Evolutionary conservation across 78 protist species (phyloP), one percentile per base, ranked within the genome.

Genomic region (Dictyostelium firmibasis): DNA sequence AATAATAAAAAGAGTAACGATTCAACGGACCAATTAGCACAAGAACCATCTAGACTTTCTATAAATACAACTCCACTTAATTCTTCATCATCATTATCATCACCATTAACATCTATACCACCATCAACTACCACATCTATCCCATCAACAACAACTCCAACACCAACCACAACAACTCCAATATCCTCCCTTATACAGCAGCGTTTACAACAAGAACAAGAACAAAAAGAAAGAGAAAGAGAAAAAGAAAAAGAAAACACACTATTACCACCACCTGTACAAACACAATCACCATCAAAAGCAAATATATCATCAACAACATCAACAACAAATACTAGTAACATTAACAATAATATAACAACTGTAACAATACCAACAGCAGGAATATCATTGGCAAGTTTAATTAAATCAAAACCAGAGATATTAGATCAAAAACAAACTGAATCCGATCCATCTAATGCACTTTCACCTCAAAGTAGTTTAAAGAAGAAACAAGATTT

Each of bases 371-470:
- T 25, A 62, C 60, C 76, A 69, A 23, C 31, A 20, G 75, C 27
- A 67, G 10, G 14, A n/a, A 57, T 57, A 57, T 25, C 10, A 25
- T 82, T 35, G 31, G 86, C 86, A 31, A 82, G n/a, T 82, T 82
- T 82, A 60, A 79, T 79, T 82, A 43, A 16, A 82, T 62, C 77
- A 14, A 82, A 82, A 82, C 44, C 86, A 18, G 75, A 60, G 23
- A 60, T 82, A 23, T 35, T 60, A 35, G 86, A 50, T 36, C 74
- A 16, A 60, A 11, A 23, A 31, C 29, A 70, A 29, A 23, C 85
- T n/a, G 53, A 41, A 43, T 31, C 84, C 4, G 79, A 76, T 78
- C 43, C 60, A 20, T 20, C 27, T 1, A 10, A 38, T 36, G 36
- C 31, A 8, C 67, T 72, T 53, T 33, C 41, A 35, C 67, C 47